A percentile compares a stretch with the other conserved stretches of the same genome.
These are phyloP conservation scores for Myrica gale DNA, from an alignment of 306 rosid genomes.

Conservation along the genomic window DNA sequence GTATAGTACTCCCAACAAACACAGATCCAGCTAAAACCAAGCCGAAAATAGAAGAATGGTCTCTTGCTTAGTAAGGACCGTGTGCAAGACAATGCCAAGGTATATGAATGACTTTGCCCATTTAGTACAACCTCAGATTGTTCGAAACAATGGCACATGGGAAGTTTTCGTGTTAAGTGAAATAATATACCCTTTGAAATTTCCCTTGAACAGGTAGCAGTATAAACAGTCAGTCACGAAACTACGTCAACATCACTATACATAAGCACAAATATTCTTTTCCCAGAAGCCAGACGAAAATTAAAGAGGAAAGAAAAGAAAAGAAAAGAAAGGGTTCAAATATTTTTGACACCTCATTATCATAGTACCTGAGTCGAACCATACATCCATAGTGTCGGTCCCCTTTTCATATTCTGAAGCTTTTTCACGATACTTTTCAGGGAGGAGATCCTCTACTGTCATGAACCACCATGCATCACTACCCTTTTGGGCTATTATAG, in stretches of 20 bases:
- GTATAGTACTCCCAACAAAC: neutral
- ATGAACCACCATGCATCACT: conserved; percentile 99
- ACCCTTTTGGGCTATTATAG: conserved; percentile 85
- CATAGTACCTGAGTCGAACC: conserved; percentile 95
- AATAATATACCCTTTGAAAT: neutral
- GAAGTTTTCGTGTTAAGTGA: neutral
- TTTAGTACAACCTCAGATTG: neutral
- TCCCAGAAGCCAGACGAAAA: neutral
- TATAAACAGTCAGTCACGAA: neutral
- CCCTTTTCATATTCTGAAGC: conserved; percentile 95
- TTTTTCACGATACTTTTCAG: conserved; percentile 64
- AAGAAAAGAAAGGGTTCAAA: neutral
- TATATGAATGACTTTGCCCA: neutral
- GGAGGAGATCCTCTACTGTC: conserved; percentile 91
- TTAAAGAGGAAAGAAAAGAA: neutral
- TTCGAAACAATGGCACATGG: neutral
- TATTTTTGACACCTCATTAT: conserved; percentile 12
- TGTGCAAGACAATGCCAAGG: neutral
- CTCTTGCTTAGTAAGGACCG: neutral
- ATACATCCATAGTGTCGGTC: conserved; percentile 98
- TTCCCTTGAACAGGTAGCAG: neutral
- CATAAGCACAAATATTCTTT: neutral
- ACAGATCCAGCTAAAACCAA: neutral
- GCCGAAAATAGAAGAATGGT: neutral
- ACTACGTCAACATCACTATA: neutral